Evolutionary conservation across 441 rosid species (phyloP), one percentile per base, ranked within the genome.

Genomic region (Erysimum pusillum): DNA sequence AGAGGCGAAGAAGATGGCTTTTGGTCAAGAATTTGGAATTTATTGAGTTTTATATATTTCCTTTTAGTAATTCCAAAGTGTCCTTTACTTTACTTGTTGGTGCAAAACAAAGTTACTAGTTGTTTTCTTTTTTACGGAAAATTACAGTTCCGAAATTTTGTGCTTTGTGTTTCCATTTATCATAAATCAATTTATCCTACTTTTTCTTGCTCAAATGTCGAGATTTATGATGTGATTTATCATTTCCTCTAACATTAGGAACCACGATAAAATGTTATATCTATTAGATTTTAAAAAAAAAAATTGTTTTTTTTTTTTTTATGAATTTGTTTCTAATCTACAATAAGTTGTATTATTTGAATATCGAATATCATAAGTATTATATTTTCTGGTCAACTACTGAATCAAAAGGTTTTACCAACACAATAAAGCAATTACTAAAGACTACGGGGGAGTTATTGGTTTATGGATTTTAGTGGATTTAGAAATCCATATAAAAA

Each of bases 21-120:
- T 22, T 65, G 78, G 60, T 65, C 59, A 10, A 25, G 2, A 15
- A 9, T 18, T 75, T 38, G 13, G 42, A n/a, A 58, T 28, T 65
- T 66, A 18, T 41, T 28, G 12, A 25, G 7, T 14, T 42, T 42
- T 1, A 7, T 12, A 12, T 28, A n/a, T 22, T 9, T 53, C 25
- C 25, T 22, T 22, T 22, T 22, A 25, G 28, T 53, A 3, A 39
- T 39, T 68, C 7, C 52, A 41, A 25, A 56, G n/a, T 54, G 52
- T 56, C 5, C 42, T 28, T 28, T 28, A 28, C 31, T 15, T 3
- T 56, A 28, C n/a, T 59, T 25, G 36, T 39, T 31, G n/a, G 46
- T 44, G 20, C 14, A 44, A 32, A 70, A 58, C 25, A 6, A 48
- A n/a, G 18, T 62, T 22, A 22, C 25, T 25, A 49, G 38, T 32